Percentiles rank a stretch among this genome's conserved stretches.
phyloP scores from a whole-genome alignment of 2,329 filamentous ascomycete genomes.

The Fusarium sp. region DNA sequence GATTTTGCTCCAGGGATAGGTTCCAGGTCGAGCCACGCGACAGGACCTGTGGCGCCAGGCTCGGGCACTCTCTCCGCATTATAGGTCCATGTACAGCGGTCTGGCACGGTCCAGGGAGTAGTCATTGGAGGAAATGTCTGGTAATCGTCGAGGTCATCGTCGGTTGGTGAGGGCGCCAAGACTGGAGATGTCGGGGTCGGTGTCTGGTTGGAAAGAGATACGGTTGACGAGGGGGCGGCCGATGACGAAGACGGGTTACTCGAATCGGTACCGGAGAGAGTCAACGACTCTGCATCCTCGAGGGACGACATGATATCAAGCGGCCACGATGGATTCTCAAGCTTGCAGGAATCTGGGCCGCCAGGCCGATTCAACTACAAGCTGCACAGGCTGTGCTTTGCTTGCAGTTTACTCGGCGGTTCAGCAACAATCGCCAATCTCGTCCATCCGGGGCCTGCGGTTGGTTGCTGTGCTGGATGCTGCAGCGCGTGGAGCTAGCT shows the following conservation, averaged over 20 bases:
- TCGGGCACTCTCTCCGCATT: slow-evolving; percentile 44
- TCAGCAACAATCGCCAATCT: slow-evolving; percentile 31
- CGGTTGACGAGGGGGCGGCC: slow-evolving; percentile 30
- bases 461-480: slow-evolving; percentile 5
- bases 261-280: slow-evolving; percentile 19
- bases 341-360: slow-evolving; percentile 9
- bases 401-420: slow-evolving; percentile 41
- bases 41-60: slow-evolving; percentile 43
- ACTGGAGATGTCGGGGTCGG: slow-evolving; percentile 23
- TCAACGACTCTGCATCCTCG: slow-evolving; percentile 22
- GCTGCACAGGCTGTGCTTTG: slow-evolving; percentile 27
- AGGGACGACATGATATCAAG: slow-evolving; percentile 31
- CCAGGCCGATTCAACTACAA: slow-evolving; percentile 34
- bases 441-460: slow-evolving; percentile 39
- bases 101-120: slow-evolving; percentile 52
- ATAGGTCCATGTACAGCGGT: slow-evolving; percentile 55
- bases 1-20: slow-evolving; percentile 52
- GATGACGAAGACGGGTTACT: slow-evolving; percentile 19
- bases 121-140: slow-evolving; percentile 52
- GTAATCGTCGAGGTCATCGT: slow-evolving; percentile 35
- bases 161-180: slow-evolving; percentile 30
- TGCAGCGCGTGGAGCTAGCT: slow-evolving; percentile 5
- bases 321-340: slow-evolving; percentile 12
- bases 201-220: slow-evolving; percentile 32
- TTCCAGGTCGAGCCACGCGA: slow-evolving; percentile 54